A percentile compares a stretch with the other conserved stretches of the same genome.
Evolutionary conservation across 139 green algal species (phyloP).

Genomic region (Micractinium conductrix): DNA sequence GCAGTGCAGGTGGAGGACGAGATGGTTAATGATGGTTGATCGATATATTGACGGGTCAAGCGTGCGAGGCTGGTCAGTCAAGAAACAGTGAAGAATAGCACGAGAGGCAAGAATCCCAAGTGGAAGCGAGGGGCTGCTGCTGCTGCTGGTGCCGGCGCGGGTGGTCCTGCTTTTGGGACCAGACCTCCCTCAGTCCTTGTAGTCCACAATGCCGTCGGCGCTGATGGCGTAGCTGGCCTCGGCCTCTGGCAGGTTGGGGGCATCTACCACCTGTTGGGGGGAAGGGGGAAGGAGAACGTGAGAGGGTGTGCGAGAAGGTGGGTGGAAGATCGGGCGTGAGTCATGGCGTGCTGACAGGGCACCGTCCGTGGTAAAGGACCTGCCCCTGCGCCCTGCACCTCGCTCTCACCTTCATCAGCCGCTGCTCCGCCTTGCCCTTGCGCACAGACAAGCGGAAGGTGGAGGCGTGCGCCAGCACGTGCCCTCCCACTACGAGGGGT

Average conservation of each 20-base stretch:
- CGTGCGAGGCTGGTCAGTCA: too few species aligned
- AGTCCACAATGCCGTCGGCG: conserved; percentile 54
- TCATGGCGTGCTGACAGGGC: too few species aligned
- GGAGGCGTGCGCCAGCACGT: conserved; percentile 87
- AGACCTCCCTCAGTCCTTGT: conserved; percentile 61
- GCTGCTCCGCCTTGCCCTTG: conserved; percentile 93
- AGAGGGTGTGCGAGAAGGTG: neutral
- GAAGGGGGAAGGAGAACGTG: neutral
- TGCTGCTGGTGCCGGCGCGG: too few species aligned
- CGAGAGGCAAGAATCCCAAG: too few species aligned
- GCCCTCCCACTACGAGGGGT: conserved; percentile 44
- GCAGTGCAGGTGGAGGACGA: too few species aligned
- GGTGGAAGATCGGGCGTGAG: neutral
- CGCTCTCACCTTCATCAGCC: conserved; percentile 90
- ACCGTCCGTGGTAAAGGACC: too few species aligned
- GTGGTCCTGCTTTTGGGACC: too few species aligned
- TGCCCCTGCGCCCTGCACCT: too few species aligned
- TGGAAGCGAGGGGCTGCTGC: too few species aligned
- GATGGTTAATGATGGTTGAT: too few species aligned
- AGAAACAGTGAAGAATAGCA: too few species aligned
- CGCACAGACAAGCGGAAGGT: conserved; percentile 71
- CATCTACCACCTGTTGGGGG: conserved; percentile 41
- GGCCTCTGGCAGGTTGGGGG: conserved; percentile 68
- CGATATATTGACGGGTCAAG: too few species aligned
- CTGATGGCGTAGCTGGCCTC: conserved; percentile 75